These are phyloP conservation scores for Nymphaea thermarum DNA, from an alignment of 164 flowering plant species.

Conservation along the genomic window DNA sequence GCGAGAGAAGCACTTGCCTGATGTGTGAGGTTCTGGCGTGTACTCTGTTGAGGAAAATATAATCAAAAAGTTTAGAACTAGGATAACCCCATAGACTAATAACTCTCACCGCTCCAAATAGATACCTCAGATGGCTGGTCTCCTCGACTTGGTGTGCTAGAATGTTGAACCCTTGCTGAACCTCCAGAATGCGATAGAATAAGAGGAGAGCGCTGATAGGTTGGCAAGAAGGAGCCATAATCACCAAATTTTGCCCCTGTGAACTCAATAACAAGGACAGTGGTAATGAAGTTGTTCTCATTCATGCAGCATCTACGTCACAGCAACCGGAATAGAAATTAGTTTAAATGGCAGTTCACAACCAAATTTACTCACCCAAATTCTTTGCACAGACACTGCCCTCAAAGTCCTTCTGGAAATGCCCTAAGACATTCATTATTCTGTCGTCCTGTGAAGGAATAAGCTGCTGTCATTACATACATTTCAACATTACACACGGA, in stretches of 20 bases:
- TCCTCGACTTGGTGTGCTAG: conserved; percentile 14
- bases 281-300: not conserved
- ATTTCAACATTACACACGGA: too few relatives aligned
- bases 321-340: not conserved
- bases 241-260: conserved; percentile 78
- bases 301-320: not conserved
- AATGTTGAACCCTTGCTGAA: conserved; percentile 22
- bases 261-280: not conserved
- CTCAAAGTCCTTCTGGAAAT: conserved; percentile 73
- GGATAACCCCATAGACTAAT: not conserved
- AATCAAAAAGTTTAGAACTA: not conserved
- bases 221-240: conserved; percentile 82
- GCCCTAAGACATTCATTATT: conserved; percentile 60
- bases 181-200: conserved; percentile 33
- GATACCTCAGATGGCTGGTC: conserved; percentile 34
- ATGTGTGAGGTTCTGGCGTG: not conserved
- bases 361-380: conserved; percentile 41
- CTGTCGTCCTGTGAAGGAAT: conserved; percentile 26
- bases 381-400: conserved; percentile 59
- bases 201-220: conserved; percentile 43
- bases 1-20: not conserved
- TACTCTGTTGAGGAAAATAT: not conserved
- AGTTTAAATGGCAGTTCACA: not conserved
- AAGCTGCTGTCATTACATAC: not conserved
- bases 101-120: not conserved